Evolutionary conservation across 345 rosid genomes (phyloP).

Genomic region (Syzygium aromaticum): DNA sequence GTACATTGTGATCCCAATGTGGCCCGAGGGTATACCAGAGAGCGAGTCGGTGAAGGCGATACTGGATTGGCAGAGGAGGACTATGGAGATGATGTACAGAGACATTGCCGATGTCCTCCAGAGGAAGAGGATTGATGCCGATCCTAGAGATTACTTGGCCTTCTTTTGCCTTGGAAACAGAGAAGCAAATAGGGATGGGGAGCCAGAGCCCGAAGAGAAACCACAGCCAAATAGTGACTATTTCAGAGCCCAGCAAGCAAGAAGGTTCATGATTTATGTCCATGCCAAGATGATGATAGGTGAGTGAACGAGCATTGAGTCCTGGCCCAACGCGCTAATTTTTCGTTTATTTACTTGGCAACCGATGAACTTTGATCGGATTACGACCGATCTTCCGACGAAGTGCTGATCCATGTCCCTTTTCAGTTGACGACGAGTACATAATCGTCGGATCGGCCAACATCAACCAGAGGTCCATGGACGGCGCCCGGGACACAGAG

Average conservation of each 20-base stretch:
- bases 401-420: background rate
- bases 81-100: slow-evolving; percentile 84
- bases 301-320: slow-evolving; percentile 1
- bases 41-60: slow-evolving; percentile 67
- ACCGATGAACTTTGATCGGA: background rate
- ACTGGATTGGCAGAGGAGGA: slow-evolving; percentile 84
- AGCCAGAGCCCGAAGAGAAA: slow-evolving; percentile 28
- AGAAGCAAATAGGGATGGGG: slow-evolving; percentile 28
- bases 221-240: slow-evolving; percentile 55
- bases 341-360: background rate
- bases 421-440: slow-evolving; percentile 83
- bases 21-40: slow-evolving; percentile 84
- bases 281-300: slow-evolving; percentile 92
- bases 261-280: slow-evolving; percentile 85
- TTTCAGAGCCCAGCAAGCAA: slow-evolving; percentile 52
- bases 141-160: slow-evolving; percentile 60
- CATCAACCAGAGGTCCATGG: slow-evolving; percentile 91
- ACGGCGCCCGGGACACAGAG: slow-evolving; percentile 76
- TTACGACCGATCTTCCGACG: background rate
- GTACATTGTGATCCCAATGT: slow-evolving; percentile 77
- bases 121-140: slow-evolving; percentile 19
- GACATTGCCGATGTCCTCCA: slow-evolving; percentile 43
- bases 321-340: too few species aligned
- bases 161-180: slow-evolving; percentile 77
- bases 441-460: slow-evolving; percentile 87